These are phyloP conservation scores for Gnomoniopsis smithogilvyi DNA, from an alignment of 2,329 filamentous ascomycete species.

Conservation along the genomic window DNA sequence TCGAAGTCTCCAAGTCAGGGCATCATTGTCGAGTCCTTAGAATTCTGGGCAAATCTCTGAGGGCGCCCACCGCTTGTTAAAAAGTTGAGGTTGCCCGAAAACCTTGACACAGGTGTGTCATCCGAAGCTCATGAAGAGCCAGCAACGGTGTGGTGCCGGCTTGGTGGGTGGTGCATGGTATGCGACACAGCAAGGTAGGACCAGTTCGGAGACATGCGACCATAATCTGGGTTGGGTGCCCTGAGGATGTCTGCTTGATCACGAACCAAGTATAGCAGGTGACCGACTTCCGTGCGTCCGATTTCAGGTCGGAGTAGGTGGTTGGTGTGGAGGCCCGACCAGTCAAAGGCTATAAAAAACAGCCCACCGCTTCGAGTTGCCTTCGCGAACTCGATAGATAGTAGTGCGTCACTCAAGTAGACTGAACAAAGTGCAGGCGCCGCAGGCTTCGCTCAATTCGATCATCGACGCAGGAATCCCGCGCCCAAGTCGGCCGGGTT, in stretches of 20 bases:
- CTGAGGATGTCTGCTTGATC: too few species aligned
- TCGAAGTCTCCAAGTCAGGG: neutral
- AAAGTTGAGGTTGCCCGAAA: neutral
- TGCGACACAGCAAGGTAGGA: neutral
- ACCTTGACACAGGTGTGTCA: neutral
- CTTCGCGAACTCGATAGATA: too few species aligned
- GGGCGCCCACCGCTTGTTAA: neutral
- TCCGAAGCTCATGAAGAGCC: too few species aligned
- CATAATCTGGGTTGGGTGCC: neutral
- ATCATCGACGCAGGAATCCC: too few species aligned
- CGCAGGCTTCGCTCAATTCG: neutral
- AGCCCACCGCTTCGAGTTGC: too few species aligned
- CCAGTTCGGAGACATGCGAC: neutral
- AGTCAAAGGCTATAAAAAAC: neutral
- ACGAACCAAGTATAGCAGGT: neutral
- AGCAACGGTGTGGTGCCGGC: too few species aligned
- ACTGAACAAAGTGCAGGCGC: neutral
- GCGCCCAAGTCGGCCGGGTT: neutral
- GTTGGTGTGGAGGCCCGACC: neutral
- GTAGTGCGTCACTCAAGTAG: too few species aligned
- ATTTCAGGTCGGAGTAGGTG: neutral
- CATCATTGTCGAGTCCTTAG: neutral
- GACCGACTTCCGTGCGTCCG: conserved; percentile 1
- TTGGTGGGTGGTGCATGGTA: neutral
- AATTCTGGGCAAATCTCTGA: neutral